Evolutionary conservation across 495 filamentous ascomycete genomes (phyloP).

Genomic region (Penicillium alfredii): DNA sequence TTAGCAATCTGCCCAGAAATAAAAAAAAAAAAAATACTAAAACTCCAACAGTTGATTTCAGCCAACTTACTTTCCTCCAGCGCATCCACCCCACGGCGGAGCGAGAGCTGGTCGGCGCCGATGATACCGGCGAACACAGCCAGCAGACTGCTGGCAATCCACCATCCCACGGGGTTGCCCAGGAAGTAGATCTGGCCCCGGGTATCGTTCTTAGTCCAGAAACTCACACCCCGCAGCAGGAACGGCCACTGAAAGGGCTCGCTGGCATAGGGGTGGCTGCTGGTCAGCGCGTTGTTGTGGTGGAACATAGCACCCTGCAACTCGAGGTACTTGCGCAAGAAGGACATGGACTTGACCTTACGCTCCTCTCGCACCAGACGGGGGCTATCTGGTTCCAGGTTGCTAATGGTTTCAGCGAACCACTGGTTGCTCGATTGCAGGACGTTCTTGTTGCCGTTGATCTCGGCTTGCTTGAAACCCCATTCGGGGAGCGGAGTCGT

Average conservation of each 20-base stretch:
- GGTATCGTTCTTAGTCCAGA: constrained; percentile 98
- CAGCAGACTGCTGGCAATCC: constrained; percentile 84
- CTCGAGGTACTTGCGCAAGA: constrained; percentile 93
- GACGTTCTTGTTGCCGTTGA: constrained; percentile 98
- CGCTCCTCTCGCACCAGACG: constrained; percentile 66
- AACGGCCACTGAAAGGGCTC: constrained; percentile 98
- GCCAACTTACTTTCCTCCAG: constrained; percentile 88
- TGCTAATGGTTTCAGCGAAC: constrained; percentile 87
- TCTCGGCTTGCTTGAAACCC: constrained; percentile 95
- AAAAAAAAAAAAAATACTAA: neutral
- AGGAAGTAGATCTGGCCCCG: constrained; percentile 98
- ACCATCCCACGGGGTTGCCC: constrained; percentile 96
- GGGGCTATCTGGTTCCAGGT: constrained; percentile 58
- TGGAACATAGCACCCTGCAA: constrained; percentile 97
- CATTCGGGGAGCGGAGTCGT: constrained; percentile 89
- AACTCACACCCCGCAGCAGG: constrained; percentile 91
- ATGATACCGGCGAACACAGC: constrained; percentile 92
- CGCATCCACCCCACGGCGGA: constrained; percentile 86
- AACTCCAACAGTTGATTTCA: too few species aligned
- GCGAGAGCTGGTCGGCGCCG: constrained; percentile 86
- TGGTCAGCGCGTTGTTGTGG: constrained; percentile 97
- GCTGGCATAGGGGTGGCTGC: constrained; percentile 91
- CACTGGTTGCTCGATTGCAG: constrained; percentile 87
- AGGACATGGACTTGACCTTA: constrained; percentile 75
- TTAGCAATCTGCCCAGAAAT: neutral